Evolutionary conservation across 768 basidiomycete genomes (phyloP), one percentile per base, ranked within the genome.

Genomic region (Termitomyces sp.): DNA sequence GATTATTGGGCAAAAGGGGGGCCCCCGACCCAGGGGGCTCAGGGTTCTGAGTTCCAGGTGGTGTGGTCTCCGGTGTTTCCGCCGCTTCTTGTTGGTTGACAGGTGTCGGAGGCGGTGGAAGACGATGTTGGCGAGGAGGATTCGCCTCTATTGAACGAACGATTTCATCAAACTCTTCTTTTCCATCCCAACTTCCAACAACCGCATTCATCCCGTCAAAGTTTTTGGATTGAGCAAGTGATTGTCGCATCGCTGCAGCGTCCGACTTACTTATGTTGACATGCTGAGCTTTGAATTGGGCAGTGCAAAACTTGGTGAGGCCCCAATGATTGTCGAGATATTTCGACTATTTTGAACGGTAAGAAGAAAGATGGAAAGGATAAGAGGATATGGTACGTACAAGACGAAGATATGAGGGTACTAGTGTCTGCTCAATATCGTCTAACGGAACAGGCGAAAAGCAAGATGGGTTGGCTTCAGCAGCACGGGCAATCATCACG

Each of bases 401-500:
- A 72, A 97, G 66, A 60, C 86, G 86, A 60, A 93, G 64, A 70
- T 93, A 90, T 5, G 85, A 72, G 26, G 89, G 88, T 48, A 91
- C 74, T 28, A 97, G 73, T 4, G 81, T 85, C 54, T 73, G 71
- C 60, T 90, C 87, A 1, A 94, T 72, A 62, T 94, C 89, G 13
- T 75, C 68, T 26, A 92, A 74, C 3, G 90, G 89, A 0, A 68
- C 81, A 18, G 81, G 72, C 2, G 84, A 83, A 76, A 98, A 98
- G 64, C 93, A 89, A 0, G 90, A 86, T 0, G 94, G 92, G 70
- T 98, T 99, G 5, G 87, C 73, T 71, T 99, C 97, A 6, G 95
- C 97, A 1, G 88, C 94, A 5, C 94, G 88, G 22, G 97, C 97
- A 41, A 99, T 89, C 97, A 99, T 99, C 41, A 94, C 87, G 0